These are phyloP conservation scores for Curvularia sp. DNA, from an alignment of 2,329 filamentous ascomycete species.

Conservation along the genomic window DNA sequence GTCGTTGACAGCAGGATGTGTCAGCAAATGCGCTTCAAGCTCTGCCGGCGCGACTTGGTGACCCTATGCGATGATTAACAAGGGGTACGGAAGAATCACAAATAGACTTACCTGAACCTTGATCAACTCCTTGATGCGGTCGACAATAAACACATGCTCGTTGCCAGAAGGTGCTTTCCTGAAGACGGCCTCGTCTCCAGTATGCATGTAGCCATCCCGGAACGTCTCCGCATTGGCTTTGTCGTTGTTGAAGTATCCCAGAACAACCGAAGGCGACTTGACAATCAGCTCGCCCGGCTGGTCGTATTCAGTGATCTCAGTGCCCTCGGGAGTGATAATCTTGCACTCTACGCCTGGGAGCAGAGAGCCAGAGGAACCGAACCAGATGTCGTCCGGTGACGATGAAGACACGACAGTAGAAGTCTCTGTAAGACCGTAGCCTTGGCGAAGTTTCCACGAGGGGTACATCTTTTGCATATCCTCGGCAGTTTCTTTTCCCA, in stretches of 20 bases:
- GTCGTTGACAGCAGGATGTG: constrained; percentile 77
- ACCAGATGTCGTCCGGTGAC: constrained; percentile 67
- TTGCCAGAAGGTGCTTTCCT: constrained; percentile 66
- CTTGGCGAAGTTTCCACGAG: constrained; percentile 70
- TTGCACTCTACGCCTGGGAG: constrained; percentile 70
- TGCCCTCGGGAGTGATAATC: constrained; percentile 71
- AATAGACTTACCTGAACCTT: constrained; percentile 71
- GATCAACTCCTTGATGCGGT: constrained; percentile 80
- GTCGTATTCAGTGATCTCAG: constrained; percentile 71
- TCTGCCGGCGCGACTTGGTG: constrained; percentile 85
- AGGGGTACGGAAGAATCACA: neutral
- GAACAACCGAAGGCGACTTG: constrained; percentile 68
- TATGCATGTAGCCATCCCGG: constrained; percentile 77
- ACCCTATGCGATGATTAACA: constrained; percentile 58
- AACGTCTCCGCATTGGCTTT: constrained; percentile 85
- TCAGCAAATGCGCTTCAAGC: constrained; percentile 79
- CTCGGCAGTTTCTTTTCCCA: constrained; percentile 74
- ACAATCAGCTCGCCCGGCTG: constrained; percentile 75
- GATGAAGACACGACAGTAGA: constrained; percentile 71
- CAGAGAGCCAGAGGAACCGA: constrained; percentile 75
- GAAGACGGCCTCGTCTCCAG: constrained; percentile 75
- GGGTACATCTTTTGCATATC: constrained; percentile 69
- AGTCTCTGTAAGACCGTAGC: constrained; percentile 82
- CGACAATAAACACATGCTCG: constrained; percentile 85
- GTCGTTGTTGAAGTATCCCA: constrained; percentile 88